phyloP scores from a whole-genome alignment of 345 rosid species.

The Salix dunnii region DNA sequence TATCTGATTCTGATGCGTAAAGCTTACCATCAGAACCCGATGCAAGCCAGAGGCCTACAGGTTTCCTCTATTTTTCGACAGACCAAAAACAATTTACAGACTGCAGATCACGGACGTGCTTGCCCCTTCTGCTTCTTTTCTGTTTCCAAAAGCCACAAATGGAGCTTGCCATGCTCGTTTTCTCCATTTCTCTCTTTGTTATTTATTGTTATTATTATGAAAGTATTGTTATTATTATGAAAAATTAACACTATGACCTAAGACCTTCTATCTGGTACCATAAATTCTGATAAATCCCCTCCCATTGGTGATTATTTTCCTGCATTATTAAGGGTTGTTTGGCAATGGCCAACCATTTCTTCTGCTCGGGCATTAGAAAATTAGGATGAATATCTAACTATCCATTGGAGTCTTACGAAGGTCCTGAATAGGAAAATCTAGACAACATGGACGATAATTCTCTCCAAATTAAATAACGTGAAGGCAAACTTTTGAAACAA shows the following conservation, averaged over 20 bases:
- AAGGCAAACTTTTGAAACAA: not conserved
- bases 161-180: too few species aligned
- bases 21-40: not conserved
- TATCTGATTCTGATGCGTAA: not conserved
- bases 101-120: too few species aligned
- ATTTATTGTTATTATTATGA: too few species aligned
- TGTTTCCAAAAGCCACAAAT: too few species aligned
- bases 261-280: not conserved
- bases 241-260: not conserved
- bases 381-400: not conserved
- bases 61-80: not conserved
- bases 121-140: too few species aligned
- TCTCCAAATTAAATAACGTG: not conserved
- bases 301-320: not conserved
- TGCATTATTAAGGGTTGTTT: not conserved
- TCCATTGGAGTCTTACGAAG: not conserved
- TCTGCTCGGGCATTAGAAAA: constrained; percentile 1
- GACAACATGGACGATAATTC: not conserved
- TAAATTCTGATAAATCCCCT: not conserved
- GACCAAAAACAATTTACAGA: not conserved
- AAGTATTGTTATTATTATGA: too few species aligned
- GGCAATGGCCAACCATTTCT: not conserved
- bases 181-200: too few species aligned
- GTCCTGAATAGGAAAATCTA: not conserved
- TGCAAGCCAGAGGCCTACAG: not conserved